Conservation (phyloP, 306 rosid genomes). For the Pachyrhizus erosus region DNA sequence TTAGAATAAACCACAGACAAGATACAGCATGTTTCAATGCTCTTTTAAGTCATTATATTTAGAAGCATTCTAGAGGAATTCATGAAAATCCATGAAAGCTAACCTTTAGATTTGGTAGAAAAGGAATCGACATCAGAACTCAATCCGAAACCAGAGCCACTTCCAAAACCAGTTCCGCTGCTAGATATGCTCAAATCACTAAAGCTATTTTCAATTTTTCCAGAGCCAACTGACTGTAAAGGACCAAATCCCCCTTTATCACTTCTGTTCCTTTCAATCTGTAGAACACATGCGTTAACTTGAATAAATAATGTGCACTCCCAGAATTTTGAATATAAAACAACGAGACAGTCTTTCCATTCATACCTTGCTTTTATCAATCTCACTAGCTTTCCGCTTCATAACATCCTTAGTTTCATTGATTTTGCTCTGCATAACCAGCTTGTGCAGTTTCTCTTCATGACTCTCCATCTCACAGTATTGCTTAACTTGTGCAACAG, state of each 20-base stretch:
- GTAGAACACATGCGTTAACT: constrained; percentile 42
- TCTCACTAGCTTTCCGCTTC: constrained; percentile 97
- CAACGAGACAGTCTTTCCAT: neutral
- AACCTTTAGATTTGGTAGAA: constrained; percentile 87
- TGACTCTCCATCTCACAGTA: constrained; percentile 97
- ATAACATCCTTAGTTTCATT: constrained; percentile 92
- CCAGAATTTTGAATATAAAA: neutral
- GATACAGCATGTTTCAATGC: neutral
- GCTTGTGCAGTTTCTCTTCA: constrained; percentile 94
- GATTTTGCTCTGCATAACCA: constrained; percentile 90
- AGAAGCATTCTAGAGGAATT: constrained; percentile 27
- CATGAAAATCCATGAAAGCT: constrained; percentile 32
- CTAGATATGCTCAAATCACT: constrained; percentile 81
- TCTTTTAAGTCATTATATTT: neutral
- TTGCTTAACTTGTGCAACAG: constrained; percentile 87
- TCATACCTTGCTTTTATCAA: constrained; percentile 97
- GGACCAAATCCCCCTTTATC: constrained; percentile 90
- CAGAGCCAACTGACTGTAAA: constrained; percentile 83
- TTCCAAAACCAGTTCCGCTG: constrained; percentile 82
- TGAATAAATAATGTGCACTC: neutral
- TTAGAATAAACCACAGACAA: constrained; percentile 5
- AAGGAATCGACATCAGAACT: constrained; percentile 77
- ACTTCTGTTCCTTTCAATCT: constrained; percentile 88
- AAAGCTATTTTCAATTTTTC: constrained; percentile 81
- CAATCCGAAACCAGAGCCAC: constrained; percentile 84